phyloP scores from a whole-genome alignment of 2,329 filamentous ascomycete species.

The Pseudopithomyces maydicus region DNA sequence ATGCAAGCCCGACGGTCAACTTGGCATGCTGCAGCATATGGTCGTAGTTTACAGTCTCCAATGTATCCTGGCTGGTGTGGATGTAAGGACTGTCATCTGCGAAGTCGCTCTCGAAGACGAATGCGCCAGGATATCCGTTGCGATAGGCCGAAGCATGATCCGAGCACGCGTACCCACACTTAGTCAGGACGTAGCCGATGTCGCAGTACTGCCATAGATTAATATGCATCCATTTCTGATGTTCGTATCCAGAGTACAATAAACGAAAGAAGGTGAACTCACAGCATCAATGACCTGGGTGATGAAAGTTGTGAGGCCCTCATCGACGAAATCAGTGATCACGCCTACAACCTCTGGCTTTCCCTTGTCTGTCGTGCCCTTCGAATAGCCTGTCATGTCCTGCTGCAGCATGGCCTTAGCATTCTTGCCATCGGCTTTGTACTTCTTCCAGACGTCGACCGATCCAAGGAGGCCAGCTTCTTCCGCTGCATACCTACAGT shows the following conservation, averaged over 20 bases:
- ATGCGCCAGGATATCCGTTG: conserved; percentile 73
- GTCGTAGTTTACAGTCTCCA: conserved; percentile 74
- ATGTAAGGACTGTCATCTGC: conserved; percentile 65
- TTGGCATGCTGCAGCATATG: conserved; percentile 89
- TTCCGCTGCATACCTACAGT: conserved; percentile 67
- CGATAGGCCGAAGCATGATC: conserved; percentile 75
- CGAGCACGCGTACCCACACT: conserved; percentile 84
- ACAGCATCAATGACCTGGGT: conserved; percentile 74
- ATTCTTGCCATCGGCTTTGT: conserved; percentile 72
- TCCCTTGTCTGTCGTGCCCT: conserved; percentile 78
- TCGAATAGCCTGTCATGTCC: conserved; percentile 85
- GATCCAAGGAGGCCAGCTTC: conserved; percentile 85
- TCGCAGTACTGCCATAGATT: conserved; percentile 69
- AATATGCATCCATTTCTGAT: background rate
- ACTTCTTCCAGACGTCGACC: conserved; percentile 82
- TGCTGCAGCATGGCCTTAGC: conserved; percentile 97
- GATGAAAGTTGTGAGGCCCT: conserved; percentile 80
- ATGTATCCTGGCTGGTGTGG: conserved; percentile 68
- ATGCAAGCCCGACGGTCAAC: conserved; percentile 79
- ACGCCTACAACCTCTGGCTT: conserved; percentile 83
- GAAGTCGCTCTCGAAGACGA: conserved; percentile 74
- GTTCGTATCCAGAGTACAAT: no score
- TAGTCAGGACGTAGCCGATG: conserved; percentile 82
- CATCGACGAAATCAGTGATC: conserved; percentile 87
- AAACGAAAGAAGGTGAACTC: background rate